These are phyloP conservation scores for Cadophora luteo-olivacea DNA, from an alignment of 2,329 filamentous ascomycete species.

Conservation along the genomic window DNA sequence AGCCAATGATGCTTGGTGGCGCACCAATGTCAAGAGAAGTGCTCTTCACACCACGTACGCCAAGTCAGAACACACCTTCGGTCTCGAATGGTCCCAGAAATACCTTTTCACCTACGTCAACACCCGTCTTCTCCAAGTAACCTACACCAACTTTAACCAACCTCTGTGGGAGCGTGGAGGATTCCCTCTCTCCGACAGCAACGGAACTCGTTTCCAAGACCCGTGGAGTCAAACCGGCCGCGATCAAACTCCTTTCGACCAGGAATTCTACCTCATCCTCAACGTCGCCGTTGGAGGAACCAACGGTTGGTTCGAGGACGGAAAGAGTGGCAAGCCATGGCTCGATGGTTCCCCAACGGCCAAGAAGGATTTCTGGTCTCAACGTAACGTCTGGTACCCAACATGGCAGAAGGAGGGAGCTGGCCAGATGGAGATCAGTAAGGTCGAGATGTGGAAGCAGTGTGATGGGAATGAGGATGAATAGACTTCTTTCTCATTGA, in stretches of 20 bases:
- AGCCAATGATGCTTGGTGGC: slow-evolving; percentile 81
- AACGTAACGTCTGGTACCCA: slow-evolving; percentile 67
- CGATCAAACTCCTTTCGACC: slow-evolving; percentile 74
- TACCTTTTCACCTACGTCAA: slow-evolving; percentile 90
- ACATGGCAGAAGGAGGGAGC: slow-evolving; percentile 68
- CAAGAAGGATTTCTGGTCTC: slow-evolving; percentile 78
- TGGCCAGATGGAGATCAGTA: slow-evolving; percentile 71
- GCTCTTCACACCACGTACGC: slow-evolving; percentile 79
- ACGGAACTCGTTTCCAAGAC: slow-evolving; percentile 69
- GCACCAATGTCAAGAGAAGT: slow-evolving; percentile 77
- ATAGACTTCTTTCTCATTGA: background rate
- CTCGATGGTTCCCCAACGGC: slow-evolving; percentile 71
- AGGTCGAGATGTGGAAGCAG: slow-evolving; percentile 75
- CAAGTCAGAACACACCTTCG: slow-evolving; percentile 75
- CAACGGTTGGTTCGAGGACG: slow-evolving; percentile 85
- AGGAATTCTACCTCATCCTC: slow-evolving; percentile 77
- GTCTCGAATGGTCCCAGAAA: slow-evolving; percentile 86
- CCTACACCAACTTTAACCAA: slow-evolving; percentile 77
- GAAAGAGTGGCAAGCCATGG: slow-evolving; percentile 78
- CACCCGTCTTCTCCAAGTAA: slow-evolving; percentile 77
- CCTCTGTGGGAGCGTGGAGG: slow-evolving; percentile 72
- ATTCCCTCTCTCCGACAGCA: slow-evolving; percentile 68
- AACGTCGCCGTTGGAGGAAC: slow-evolving; percentile 79
- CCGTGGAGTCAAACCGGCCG: slow-evolving; percentile 68
- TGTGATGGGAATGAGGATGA: slow-evolving; percentile 62